Conservation (phyloP, 2,329 filamentous ascomycete genomes). For the Pseudogymnoascus pannorum region DNA sequence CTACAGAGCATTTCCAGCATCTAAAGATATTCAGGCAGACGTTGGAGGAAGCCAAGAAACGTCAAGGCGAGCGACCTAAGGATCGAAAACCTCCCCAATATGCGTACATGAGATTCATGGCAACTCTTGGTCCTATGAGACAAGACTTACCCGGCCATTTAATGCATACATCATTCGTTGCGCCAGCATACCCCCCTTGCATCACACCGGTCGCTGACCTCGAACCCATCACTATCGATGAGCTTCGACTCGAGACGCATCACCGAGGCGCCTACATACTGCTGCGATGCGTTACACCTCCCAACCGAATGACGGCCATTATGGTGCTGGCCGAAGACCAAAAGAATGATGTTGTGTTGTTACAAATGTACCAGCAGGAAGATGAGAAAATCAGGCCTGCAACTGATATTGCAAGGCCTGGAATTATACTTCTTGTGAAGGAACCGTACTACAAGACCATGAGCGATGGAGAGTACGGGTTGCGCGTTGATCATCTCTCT, state of each 20-base stretch:
- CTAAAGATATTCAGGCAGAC: not conserved
- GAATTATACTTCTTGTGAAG: conserved; percentile 38
- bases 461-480: conserved; percentile 32
- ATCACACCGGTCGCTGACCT: conserved; percentile 16
- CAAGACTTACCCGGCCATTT: not conserved
- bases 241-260: conserved; percentile 34
- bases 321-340: conserved; percentile 21
- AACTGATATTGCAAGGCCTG: conserved; percentile 28
- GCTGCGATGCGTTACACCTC: conserved; percentile 12
- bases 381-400: conserved; percentile 34
- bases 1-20: not conserved
- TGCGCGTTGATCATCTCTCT: conserved; percentile 46
- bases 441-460: conserved; percentile 44
- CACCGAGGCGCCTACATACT: conserved; percentile 33
- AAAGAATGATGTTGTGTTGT: conserved; percentile 25
- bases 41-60: not conserved
- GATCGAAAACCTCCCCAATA: not conserved
- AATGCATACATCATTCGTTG: conserved; percentile 6
- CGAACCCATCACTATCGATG: conserved; percentile 16
- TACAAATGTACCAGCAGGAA: conserved; percentile 33
- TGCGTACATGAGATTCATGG: not conserved
- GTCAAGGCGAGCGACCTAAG: not conserved
- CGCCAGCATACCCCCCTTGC: conserved; percentile 14
- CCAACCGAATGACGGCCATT: conserved; percentile 25
- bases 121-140: too few relatives aligned